These are phyloP conservation scores for Cucurbita moschata DNA, from an alignment of 306 rosid genomes.

Conservation along the genomic window DNA sequence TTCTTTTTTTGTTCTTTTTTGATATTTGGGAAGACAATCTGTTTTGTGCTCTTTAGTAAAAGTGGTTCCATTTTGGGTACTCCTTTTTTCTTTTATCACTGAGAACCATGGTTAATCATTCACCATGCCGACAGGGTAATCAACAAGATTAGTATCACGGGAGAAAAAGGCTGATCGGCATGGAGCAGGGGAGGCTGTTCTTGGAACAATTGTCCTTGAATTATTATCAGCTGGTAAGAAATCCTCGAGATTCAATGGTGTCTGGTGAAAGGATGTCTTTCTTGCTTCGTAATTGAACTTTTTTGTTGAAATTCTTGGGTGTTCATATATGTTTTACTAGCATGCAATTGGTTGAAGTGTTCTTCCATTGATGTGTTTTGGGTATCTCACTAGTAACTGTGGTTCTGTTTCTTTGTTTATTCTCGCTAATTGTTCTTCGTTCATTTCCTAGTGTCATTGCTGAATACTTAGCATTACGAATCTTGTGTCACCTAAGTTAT, in stretches of 20 bases:
- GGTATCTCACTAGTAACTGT: not conserved
- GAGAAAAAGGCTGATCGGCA: not conserved
- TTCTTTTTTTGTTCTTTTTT: conserved; percentile 2
- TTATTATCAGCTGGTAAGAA: conserved; percentile 3
- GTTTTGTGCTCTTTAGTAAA: not conserved
- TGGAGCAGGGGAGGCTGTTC: not conserved
- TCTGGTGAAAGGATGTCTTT: too few relatives aligned
- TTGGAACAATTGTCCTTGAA: not conserved
- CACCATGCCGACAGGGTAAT: conserved; percentile 2
- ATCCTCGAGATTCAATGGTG: not conserved
- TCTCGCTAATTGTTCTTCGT: not conserved
- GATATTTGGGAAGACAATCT: not conserved
- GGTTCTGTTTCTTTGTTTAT: not conserved
- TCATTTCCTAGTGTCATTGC: not conserved
- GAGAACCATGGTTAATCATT: not conserved
- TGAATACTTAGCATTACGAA: not conserved
- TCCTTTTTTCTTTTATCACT: not conserved
- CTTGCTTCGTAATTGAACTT: not conserved
- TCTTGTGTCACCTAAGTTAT: not conserved
- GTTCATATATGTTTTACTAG: not conserved
- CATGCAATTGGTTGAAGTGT: not conserved
- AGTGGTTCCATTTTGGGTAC: conserved; percentile 1
- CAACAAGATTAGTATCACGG: not conserved
- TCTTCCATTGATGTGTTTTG: not conserved
- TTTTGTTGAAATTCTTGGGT: not conserved